These are phyloP conservation scores for Leishmania braziliensis DNA, from an alignment of 208 protist species.

Conservation along the genomic window DNA sequence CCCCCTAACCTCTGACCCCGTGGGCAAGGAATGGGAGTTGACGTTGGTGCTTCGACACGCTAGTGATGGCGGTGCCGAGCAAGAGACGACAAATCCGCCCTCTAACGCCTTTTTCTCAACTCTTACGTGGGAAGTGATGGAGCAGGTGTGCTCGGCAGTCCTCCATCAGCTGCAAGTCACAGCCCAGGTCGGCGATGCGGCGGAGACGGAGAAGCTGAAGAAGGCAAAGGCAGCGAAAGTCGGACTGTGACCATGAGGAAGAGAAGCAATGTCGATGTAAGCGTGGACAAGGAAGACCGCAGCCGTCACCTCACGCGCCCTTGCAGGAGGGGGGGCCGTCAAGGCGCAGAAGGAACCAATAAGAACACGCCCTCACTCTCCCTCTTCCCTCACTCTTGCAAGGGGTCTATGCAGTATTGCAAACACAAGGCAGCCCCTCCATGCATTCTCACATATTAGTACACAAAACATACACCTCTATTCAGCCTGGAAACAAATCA, in stretches of 20 bases:
- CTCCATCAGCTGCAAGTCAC: constrained; percentile 13
- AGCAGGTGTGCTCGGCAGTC: constrained; percentile 23
- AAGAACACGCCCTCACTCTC: not conserved
- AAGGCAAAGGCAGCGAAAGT: constrained; percentile 6
- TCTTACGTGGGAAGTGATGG: constrained; percentile 31
- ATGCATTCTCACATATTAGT: not conserved
- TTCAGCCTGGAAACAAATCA: too few species aligned
- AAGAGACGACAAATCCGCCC: not conserved
- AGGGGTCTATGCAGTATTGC: not conserved
- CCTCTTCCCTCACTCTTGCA: not conserved
- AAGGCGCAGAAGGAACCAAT: not conserved
- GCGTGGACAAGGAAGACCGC: not conserved
- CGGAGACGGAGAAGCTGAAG: not conserved
- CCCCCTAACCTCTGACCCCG: not conserved
- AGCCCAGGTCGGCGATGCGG: not conserved
- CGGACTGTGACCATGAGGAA: not conserved
- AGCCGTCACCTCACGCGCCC: not conserved
- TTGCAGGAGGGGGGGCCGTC: not conserved
- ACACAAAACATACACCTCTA: not conserved
- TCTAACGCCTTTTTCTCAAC: not conserved
- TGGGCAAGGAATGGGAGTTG: constrained; percentile 33
- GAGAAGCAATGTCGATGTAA: not conserved
- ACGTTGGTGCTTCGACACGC: not conserved
- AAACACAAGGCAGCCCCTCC: not conserved
- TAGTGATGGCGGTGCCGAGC: not conserved